A percentile compares a stretch with the other conserved stretches of the same genome.
These are phyloP conservation scores for Nemania diffusa DNA, from an alignment of 2,329 filamentous ascomycete genomes.

Conservation along the genomic window DNA sequence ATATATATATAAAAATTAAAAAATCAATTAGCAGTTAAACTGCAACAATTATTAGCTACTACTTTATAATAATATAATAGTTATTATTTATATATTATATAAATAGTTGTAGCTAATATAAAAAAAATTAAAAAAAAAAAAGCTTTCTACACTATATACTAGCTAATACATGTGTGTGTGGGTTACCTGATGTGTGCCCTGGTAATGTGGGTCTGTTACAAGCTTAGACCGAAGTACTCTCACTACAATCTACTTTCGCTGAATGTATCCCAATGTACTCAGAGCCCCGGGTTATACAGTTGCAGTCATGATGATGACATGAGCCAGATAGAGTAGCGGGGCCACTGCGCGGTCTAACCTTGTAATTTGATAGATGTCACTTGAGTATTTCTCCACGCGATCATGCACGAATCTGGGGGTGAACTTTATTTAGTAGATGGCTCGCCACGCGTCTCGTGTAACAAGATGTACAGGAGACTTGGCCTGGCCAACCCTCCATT, in stretches of 20 bases:
- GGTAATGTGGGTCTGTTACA: no score
- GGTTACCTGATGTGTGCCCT: no score
- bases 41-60: no score
- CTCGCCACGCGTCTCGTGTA: not conserved
- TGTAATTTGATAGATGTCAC: not conserved
- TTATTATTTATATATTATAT: no score
- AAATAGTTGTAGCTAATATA: no score
- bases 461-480: not conserved
- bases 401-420: conserved; percentile 2
- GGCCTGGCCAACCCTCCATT: not conserved
- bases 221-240: not conserved
- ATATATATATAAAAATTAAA: no score
- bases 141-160: no score
- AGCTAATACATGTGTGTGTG: no score
- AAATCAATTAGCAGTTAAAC: no score
- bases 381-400: not conserved
- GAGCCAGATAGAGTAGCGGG: not conserved
- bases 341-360: not conserved
- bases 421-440: conserved; percentile 3
- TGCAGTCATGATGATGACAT: not conserved
- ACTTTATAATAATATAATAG: no score
- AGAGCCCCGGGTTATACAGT: not conserved
- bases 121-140: no score
- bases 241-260: not conserved
- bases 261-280: not conserved